Evolutionary conservation across 768 basidiomycete genomes (phyloP), one percentile per base, ranked within the genome.

Genomic region (Psilocybe tampanensis): DNA sequence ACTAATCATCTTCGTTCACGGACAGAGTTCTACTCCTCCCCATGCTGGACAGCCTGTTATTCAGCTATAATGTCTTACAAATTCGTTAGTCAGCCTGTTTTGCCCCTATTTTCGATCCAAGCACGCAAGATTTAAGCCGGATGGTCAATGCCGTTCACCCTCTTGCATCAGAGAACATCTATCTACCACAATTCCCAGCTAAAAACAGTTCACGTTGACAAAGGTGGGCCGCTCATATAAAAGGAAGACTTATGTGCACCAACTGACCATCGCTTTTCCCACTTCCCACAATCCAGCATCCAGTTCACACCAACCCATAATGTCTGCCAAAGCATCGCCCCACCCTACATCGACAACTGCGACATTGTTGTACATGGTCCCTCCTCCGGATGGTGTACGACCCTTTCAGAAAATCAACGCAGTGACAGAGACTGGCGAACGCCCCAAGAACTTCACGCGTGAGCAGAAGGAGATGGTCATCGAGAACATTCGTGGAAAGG

Each of bases 401-500:
- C 76, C 80, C 1, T 83, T 71, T 65, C 66, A 62, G 44, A 63
- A 61, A 33, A 72, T 76, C 58, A 75, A 77, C 56, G 61, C 60
- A 13, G 69, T 75, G 55, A 58, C 75, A 3, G 52, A 26, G 1
- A 73, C 70, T 6, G 78, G 80, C 15, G 62, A 70, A n/a, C 69
- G 69, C 17, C 62, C 64, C 22, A 63, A 60, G 12, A 85, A 85
- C 64, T 75, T 63, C 58, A 51, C 44, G 5, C 47, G 48, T 2
- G 69, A 68, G 33, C 39, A 58, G 8, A 62, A 73, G 12, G 70
- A 71, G 3, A 64, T 80, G 0, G 55, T 72, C 34, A 76, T 86
- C 48, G 80, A 84, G 64, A 81, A 86, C 68, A 42, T 84, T 19
- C 77, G 84, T 23, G 82, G 80, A 7, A 77, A 79, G 64, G 81